Percentiles rank a stretch among this genome's conserved stretches.
Conservation (phyloP, 139 green algal genomes). For the Chlamydomonas sp. region DNA sequence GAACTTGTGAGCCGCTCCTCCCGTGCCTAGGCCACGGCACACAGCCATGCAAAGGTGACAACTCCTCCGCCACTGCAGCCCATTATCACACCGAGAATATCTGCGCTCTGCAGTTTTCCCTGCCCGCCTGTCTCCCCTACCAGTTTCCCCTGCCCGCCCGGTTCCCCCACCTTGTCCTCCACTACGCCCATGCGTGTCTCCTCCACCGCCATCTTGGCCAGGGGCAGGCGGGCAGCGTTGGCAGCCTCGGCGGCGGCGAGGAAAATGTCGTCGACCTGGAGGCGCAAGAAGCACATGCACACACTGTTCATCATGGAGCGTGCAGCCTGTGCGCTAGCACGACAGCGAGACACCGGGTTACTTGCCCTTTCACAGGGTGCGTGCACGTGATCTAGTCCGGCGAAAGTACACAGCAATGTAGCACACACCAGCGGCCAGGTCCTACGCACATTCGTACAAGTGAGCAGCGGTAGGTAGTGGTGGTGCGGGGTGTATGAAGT, state of each 20-base stretch:
- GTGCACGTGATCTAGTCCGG: too few relatives aligned
- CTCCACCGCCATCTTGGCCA: slow-evolving; percentile 74
- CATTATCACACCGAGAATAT: too few relatives aligned
- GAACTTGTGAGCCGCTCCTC: too few relatives aligned
- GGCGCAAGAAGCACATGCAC: not conserved
- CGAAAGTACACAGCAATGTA: too few relatives aligned
- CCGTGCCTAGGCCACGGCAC: too few relatives aligned
- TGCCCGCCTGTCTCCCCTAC: not conserved
- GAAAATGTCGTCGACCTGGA: slow-evolving; percentile 34
- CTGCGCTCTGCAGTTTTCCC: too few relatives aligned
- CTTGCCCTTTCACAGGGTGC: too few relatives aligned
- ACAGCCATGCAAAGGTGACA: not conserved
- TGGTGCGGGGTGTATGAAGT: too few relatives aligned
- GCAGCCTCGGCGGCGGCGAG: slow-evolving; percentile 57
- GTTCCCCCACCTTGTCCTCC: slow-evolving; percentile 59
- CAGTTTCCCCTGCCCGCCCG: not conserved
- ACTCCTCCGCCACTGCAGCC: too few relatives aligned
- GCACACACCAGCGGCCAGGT: too few relatives aligned
- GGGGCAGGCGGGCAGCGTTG: slow-evolving; percentile 61
- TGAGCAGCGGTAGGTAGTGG: not conserved
- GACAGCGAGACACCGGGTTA: too few relatives aligned
- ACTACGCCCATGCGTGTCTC: slow-evolving; percentile 72
- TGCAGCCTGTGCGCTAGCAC: too few relatives aligned
- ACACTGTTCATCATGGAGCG: not conserved
- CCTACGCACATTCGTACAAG: slow-evolving; percentile 16